Conservation (phyloP, 148 eudicot genomes). For the Selenicereus undatus region DNA sequence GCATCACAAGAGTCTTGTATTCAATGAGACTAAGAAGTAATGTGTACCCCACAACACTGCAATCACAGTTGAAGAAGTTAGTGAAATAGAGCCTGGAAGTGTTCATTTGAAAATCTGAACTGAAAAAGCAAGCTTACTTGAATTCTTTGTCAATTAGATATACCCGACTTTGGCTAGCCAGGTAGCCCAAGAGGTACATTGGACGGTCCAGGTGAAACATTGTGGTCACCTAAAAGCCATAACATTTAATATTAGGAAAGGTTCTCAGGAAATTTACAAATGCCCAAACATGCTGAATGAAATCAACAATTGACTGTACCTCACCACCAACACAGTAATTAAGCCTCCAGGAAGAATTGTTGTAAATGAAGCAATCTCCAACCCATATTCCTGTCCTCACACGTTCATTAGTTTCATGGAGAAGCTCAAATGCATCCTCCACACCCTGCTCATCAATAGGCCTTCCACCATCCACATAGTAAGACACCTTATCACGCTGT, state of each 20-base stretch:
- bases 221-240: conserved; percentile 73
- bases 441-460: conserved; percentile 86
- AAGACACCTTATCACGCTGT: conserved; percentile 92
- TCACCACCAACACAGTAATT: conserved; percentile 99
- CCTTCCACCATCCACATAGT: conserved; percentile 84
- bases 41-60: conserved; percentile 91
- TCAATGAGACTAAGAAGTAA: conserved; percentile 88
- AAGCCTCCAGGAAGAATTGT: conserved; percentile 91
- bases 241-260: not conserved
- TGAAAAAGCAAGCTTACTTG: conserved; percentile 57
- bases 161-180: conserved; percentile 94
- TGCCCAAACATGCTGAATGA: not conserved
- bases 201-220: conserved; percentile 99
- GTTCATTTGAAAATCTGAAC: conserved; percentile 2
- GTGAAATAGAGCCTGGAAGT: conserved; percentile 8
- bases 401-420: conserved; percentile 90
- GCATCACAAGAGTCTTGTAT: conserved; percentile 99
- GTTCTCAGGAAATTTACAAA: conserved; percentile 1
- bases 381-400: conserved; percentile 98
- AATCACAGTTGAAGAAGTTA: conserved; percentile 21
- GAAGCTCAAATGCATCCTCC: conserved; percentile 93
- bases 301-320: conserved; percentile 41
- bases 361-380: conserved; percentile 96
- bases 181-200: conserved; percentile 96
- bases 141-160: conserved; percentile 94